phyloP scores from a whole-genome alignment of 768 basidiomycete species.

The Russula sp. region DNA sequence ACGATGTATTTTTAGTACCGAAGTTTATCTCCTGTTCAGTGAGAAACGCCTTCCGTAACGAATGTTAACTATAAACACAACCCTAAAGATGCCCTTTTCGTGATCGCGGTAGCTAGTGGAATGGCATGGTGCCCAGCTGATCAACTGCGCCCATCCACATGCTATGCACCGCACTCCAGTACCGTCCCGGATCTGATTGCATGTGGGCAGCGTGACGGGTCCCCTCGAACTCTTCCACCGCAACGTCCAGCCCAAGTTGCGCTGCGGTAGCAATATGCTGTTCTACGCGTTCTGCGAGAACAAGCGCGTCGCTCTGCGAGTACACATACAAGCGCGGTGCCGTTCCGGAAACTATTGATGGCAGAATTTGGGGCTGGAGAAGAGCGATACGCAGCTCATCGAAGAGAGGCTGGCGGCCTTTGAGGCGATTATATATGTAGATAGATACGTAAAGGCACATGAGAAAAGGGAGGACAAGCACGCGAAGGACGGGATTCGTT shows the following conservation, averaged over 20 bases:
- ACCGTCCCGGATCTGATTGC: conserved; percentile 18
- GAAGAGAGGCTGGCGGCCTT: conserved; percentile 13
- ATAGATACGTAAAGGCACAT: conserved; percentile 18
- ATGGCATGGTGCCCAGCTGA: neutral
- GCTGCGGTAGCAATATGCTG: conserved; percentile 16
- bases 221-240: conserved; percentile 18
- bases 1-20: no score
- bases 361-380: conserved; percentile 17
- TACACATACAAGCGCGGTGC: conserved; percentile 20
- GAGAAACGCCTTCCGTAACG: no score
- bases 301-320: conserved; percentile 20
- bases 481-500: conserved; percentile 3
- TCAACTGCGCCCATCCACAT: conserved; percentile 18
- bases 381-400: conserved; percentile 15
- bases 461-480: conserved; percentile 17
- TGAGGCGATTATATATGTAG: conserved; percentile 13
- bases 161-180: conserved; percentile 18
- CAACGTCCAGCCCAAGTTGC: conserved; percentile 18
- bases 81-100: no score
- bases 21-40: no score
- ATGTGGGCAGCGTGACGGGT: conserved; percentile 20
- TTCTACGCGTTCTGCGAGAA: conserved; percentile 11
- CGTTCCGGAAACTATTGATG: neutral
- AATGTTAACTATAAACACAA: no score
- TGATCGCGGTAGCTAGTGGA: no score